Percentiles rank a stretch among this genome's conserved stretches.
phyloP scores from a whole-genome alignment of 441 rosid species.

The Bruguiera hainesii region DNA sequence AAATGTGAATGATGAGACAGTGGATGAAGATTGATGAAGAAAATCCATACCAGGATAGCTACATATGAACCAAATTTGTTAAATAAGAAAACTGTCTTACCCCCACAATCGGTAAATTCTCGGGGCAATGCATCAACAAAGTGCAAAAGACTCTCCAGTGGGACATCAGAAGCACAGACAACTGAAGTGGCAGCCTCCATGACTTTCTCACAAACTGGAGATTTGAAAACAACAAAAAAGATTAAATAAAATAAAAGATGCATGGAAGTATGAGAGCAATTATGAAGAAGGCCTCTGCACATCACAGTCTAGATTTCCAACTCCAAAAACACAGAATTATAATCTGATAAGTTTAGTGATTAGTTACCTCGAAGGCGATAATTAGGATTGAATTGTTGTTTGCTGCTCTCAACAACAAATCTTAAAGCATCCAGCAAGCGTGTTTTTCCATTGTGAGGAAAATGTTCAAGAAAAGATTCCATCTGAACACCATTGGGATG shows the following conservation, averaged over 20 bases:
- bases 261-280: no score
- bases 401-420: conserved; percentile 87
- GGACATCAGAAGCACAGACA: conserved; percentile 49
- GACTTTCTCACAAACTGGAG: conserved; percentile 63
- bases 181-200: conserved; percentile 64
- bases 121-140: conserved; percentile 82
- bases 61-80: conserved; percentile 16
- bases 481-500: conserved; percentile 23
- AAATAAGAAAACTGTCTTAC: conserved; percentile 38
- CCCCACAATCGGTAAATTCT: conserved; percentile 78
- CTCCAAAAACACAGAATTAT: conserved; percentile 17
- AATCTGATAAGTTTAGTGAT: conserved; percentile 29
- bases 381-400: conserved; percentile 90
- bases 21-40: not conserved
- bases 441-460: conserved; percentile 33
- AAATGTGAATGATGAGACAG: not conserved
- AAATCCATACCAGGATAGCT: conserved; percentile 1
- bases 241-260: not conserved
- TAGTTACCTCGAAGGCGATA: conserved; percentile 85
- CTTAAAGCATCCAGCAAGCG: conserved; percentile 67
- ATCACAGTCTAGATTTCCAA: conserved; percentile 7
- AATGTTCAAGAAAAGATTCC: conserved; percentile 31
- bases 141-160: conserved; percentile 67
- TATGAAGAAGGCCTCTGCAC: conserved; percentile 2
- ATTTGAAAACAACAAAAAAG: conserved; percentile 19